These are phyloP conservation scores for Fusarium devonianum DNA, from an alignment of 2,329 filamentous ascomycete species.

Conservation along the genomic window DNA sequence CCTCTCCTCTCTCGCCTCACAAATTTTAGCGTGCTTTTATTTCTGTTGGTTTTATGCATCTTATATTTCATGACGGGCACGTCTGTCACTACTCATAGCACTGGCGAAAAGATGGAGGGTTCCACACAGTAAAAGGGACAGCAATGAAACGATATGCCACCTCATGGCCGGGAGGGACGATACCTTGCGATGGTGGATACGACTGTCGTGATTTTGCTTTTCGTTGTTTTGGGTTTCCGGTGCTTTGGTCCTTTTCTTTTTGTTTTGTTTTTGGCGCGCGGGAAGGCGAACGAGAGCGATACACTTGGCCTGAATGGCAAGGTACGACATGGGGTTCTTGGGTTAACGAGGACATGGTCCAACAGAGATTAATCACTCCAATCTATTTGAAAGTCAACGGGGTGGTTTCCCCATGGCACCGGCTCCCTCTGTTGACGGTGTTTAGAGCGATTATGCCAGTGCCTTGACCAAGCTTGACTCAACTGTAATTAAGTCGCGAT, in stretches of 20 bases:
- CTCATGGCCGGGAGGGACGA: slow-evolving; percentile 19
- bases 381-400: slow-evolving; percentile 10
- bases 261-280: slow-evolving; percentile 3
- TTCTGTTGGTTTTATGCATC: slow-evolving; percentile 24
- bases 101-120: slow-evolving; percentile 35
- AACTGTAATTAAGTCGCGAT: too few species aligned
- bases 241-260: not conserved
- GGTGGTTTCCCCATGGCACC: too few species aligned
- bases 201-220: too few species aligned
- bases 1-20: slow-evolving; percentile 20
- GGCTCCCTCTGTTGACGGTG: too few species aligned
- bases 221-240: slow-evolving; percentile 13
- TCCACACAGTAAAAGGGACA: slow-evolving; percentile 23
- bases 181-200: slow-evolving; percentile 16
- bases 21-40: slow-evolving; percentile 36
- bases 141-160: slow-evolving; percentile 15
- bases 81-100: slow-evolving; percentile 38
- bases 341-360: slow-evolving; percentile 8
- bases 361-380: slow-evolving; percentile 22
- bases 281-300: slow-evolving; percentile 18
- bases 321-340: slow-evolving; percentile 1
- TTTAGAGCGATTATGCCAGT: too few species aligned
- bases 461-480: too few species aligned
- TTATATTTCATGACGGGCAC: slow-evolving; percentile 28
- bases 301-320: slow-evolving; percentile 3